Evolutionary conservation across 139 green algal species (phyloP).

Genomic region (Chloropicon primus): DNA sequence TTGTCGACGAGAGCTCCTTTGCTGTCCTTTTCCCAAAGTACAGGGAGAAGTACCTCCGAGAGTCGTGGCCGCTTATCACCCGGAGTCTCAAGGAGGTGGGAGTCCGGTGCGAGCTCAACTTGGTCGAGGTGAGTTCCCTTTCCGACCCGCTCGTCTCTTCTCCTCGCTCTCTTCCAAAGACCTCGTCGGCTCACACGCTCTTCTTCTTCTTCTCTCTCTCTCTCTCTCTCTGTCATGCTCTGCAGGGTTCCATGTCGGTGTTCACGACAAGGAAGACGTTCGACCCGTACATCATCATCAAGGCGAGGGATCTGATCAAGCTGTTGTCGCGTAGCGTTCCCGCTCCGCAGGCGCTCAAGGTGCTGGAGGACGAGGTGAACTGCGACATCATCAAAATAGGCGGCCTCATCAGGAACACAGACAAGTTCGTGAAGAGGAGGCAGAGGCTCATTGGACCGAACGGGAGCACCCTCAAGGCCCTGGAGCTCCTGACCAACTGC

Average conservation of each 20-base stretch:
- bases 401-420: slow-evolving; percentile 75
- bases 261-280: slow-evolving; percentile 94
- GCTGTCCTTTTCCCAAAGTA: slow-evolving; percentile 97
- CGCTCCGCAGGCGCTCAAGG: slow-evolving; percentile 78
- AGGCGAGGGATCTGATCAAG: slow-evolving; percentile 96
- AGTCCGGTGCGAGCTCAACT: slow-evolving; percentile 85
- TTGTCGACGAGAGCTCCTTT: slow-evolving; percentile 96
- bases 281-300: slow-evolving; percentile 97
- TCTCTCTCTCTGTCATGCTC: neutral
- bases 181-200: too few species aligned
- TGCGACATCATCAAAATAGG: slow-evolving; percentile 99
- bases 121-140: slow-evolving; percentile 36
- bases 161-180: neutral
- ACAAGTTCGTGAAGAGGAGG: slow-evolving; percentile 93
- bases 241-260: slow-evolving; percentile 95
- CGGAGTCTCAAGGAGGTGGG: slow-evolving; percentile 68
- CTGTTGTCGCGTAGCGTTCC: slow-evolving; percentile 88
- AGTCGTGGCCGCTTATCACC: slow-evolving; percentile 89
- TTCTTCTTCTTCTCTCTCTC: neutral
- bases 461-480: slow-evolving; percentile 90
- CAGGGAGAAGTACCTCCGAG: slow-evolving; percentile 90
- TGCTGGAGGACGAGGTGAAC: slow-evolving; percentile 83
- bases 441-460: slow-evolving; percentile 91
- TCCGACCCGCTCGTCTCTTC: neutral
- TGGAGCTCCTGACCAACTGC: slow-evolving; percentile 94